Base-by-base conservation (phyloP, 768 basidiomycete species). In the Amanita inopinata region DNA sequence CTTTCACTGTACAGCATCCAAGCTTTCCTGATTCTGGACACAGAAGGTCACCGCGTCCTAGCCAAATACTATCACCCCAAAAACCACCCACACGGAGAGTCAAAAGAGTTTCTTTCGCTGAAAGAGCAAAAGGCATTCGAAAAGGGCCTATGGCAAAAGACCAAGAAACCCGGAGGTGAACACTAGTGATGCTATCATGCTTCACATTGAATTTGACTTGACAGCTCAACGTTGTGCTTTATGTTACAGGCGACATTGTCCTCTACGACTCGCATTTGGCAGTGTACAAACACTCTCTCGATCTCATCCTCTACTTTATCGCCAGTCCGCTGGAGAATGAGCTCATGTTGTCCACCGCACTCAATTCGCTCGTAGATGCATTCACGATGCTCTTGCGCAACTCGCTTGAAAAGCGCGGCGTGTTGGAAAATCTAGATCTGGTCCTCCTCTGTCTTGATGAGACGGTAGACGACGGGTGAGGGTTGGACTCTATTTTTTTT, bases 91-190 rank as follows among this genome's bases (percentile, higher is more conserved):
- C 64, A 73, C 31, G 71, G 77, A 61, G 67, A 85, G 62, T 61
- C 66, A 45, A 83, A 83, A 53, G 69, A 74, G 35, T 67, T 84
- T 19, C 63, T 69, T 10, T 76, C 77, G 4, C 58, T 90, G 51
- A 98, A 97, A 61, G 94, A 99, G 56, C 94, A 96, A 60, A 83
- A 87, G 40, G 76, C 81, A 6, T 97, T 97, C 58, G 96, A 99
- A 69, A 94, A 96, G 68, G 85, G 85, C 0, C 68, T 98, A 24
- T 94, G 81, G 75, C 82, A 88, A 53, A 99, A 99, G 66, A 96
- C 94, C 0, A 91, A 91, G 65, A 89, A 93, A 58, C 71, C 86
- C 9, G 86, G 86, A 64, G 89, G 93, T 94, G 61, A n/a, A n/a
- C n/a, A n/a, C n/a, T n/a, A n/a, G n/a, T 58, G 71, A 19, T 58